Conservation (phyloP, 164 flowering plant species). For the Magnolia sinica region DNA sequence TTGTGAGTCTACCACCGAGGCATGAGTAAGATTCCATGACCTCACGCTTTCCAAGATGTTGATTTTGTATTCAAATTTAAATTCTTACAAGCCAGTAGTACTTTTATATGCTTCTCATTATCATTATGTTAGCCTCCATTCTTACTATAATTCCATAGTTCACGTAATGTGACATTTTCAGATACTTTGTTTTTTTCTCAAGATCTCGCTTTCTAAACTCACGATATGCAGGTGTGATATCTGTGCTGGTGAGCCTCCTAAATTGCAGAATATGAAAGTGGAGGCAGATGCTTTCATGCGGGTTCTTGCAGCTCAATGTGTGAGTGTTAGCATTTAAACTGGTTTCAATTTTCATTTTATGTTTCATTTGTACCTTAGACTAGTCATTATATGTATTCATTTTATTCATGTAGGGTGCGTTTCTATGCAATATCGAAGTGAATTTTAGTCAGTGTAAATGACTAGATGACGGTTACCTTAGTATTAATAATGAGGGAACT, state of each 20-base stretch:
- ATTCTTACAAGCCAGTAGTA: no score
- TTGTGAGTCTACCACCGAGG: no score
- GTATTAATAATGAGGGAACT: background rate
- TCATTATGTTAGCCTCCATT: background rate
- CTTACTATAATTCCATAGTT: no score
- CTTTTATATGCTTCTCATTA: background rate
- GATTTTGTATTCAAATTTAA: no score
- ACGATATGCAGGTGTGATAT: conserved; percentile 76
- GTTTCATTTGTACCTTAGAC: background rate
- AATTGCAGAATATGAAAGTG: conserved; percentile 51
- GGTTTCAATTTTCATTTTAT: no score
- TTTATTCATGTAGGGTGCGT: background rate
- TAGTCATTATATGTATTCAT: background rate
- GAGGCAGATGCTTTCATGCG: conserved; percentile 59
- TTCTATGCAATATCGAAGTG: no score
- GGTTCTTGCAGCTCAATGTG: conserved; percentile 47
- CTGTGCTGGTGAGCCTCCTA: conserved; percentile 70
- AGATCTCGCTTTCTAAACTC: background rate
- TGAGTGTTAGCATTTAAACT: conserved; percentile 22
- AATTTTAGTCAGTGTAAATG: background rate
- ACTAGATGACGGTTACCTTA: background rate
- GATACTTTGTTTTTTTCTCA: background rate
- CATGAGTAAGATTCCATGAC: no score
- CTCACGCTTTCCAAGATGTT: no score
- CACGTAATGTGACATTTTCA: background rate